Evolutionary conservation across 2,329 filamentous ascomycete species (phyloP).

Genomic region (Nothophoma quercina): DNA sequence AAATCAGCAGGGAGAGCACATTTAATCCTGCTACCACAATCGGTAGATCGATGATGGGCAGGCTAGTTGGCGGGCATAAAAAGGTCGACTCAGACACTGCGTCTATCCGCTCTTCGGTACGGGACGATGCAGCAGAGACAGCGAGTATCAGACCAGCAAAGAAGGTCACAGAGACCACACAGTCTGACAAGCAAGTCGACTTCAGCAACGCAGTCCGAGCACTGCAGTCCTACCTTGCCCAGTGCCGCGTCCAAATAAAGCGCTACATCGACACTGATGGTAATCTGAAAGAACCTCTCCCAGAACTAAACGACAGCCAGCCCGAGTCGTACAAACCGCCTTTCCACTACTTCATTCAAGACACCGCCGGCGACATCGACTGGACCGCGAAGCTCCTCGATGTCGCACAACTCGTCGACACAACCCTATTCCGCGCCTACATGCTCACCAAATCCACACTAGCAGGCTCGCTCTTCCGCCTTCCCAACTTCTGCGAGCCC

Average conservation of each 20-base stretch:
- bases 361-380: constrained; percentile 51
- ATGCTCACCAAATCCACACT: constrained; percentile 90
- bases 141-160: constrained; percentile 57
- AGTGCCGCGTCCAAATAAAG: constrained; percentile 74
- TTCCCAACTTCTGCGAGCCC: constrained; percentile 96
- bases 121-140: constrained; percentile 64
- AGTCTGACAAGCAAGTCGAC: constrained; percentile 64
- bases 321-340: constrained; percentile 49
- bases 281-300: constrained; percentile 64
- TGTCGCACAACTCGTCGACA: constrained; percentile 87
- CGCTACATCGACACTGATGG: constrained; percentile 67
- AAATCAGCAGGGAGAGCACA: constrained; percentile 26
- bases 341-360: constrained; percentile 54
- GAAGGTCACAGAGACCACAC: constrained; percentile 53
- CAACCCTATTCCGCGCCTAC: constrained; percentile 90
- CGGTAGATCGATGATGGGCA: constrained; percentile 56
- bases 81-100: constrained; percentile 59
- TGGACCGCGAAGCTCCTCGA: constrained; percentile 75
- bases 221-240: constrained; percentile 85
- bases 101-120: constrained; percentile 67
- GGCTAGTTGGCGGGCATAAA: constrained; percentile 54
- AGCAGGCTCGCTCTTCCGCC: constrained; percentile 88
- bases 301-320: constrained; percentile 53
- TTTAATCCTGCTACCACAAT: constrained; percentile 37
- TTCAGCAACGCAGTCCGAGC: constrained; percentile 82